phyloP scores from a whole-genome alignment of 768 basidiomycete species.

The Suillus occidentalis region DNA sequence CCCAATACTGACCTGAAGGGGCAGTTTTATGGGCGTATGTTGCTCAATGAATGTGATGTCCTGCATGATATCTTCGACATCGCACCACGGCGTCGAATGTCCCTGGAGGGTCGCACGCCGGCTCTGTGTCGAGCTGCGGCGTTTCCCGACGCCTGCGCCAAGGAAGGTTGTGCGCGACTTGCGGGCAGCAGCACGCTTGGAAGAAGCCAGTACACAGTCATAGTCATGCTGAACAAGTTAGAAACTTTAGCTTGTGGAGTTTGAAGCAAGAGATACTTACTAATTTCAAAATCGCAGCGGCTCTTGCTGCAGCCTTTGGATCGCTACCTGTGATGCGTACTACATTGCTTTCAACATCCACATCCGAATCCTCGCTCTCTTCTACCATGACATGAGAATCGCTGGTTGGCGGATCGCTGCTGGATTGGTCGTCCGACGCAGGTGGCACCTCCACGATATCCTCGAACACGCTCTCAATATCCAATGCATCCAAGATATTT shows the following conservation, averaged over 20 bases:
- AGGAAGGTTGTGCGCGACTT: constrained; percentile 39
- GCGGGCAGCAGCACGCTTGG: constrained; percentile 33
- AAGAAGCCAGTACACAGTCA: constrained; percentile 61
- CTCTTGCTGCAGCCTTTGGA: constrained; percentile 83
- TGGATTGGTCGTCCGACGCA: neutral
- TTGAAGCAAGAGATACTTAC: constrained; percentile 41
- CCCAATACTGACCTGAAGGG: neutral
- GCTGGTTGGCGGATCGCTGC: neutral
- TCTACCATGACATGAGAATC: neutral
- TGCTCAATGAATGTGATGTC: constrained; percentile 23
- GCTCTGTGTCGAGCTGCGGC: constrained; percentile 9
- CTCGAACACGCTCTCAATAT: constrained; percentile 2
- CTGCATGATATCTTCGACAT: constrained; percentile 28
- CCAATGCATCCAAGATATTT: constrained; percentile 5
- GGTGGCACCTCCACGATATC: constrained; percentile 6
- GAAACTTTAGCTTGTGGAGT: neutral
- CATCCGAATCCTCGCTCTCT: constrained; percentile 30
- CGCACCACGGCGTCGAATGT: constrained; percentile 29
- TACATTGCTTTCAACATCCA: constrained; percentile 44
- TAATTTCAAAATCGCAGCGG: constrained; percentile 91
- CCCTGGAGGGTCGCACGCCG: constrained; percentile 15
- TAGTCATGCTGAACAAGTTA: constrained; percentile 67
- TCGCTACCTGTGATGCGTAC: constrained; percentile 86
- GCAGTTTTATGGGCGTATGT: constrained; percentile 17
- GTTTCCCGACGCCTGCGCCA: constrained; percentile 32